A percentile compares a stretch with the other conserved stretches of the same genome.
phyloP scores from a whole-genome alignment of 1,284 basidiomycete species.

The Leccinum pachyderme region DNA sequence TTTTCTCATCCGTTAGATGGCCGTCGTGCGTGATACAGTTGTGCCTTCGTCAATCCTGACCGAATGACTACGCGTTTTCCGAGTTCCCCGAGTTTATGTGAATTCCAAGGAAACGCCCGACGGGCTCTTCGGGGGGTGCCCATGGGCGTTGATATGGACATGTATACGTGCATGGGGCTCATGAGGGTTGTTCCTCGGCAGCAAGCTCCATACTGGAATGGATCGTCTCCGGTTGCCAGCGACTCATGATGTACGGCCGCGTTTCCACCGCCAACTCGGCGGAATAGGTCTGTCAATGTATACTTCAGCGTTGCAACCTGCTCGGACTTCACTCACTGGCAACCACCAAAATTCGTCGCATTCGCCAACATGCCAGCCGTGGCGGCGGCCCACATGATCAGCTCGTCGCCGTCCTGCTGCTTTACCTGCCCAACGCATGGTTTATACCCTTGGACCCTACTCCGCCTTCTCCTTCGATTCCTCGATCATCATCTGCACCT shows the following conservation, averaged over 20 bases:
- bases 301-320: background rate
- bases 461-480: background rate
- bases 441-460: background rate
- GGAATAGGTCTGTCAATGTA: background rate
- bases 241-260: background rate
- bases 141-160: background rate
- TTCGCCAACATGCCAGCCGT: background rate
- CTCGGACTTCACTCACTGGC: background rate
- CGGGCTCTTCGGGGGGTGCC: background rate
- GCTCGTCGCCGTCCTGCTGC: background rate
- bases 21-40: background rate
- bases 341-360: background rate
- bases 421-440: slow-evolving; percentile 1
- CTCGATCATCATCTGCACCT: slow-evolving; percentile 26
- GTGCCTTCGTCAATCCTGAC: background rate
- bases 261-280: background rate
- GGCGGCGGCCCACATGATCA: slow-evolving; percentile 4
- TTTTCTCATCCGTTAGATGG: background rate
- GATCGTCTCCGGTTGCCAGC: background rate
- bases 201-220: background rate
- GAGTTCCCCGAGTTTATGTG: background rate
- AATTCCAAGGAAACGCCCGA: background rate
- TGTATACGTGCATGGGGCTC: background rate
- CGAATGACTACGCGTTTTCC: background rate
- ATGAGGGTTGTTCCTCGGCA: background rate